These are phyloP conservation scores for Begonia fuchsioides DNA, from an alignment of 306 rosid species.

Conservation along the genomic window DNA sequence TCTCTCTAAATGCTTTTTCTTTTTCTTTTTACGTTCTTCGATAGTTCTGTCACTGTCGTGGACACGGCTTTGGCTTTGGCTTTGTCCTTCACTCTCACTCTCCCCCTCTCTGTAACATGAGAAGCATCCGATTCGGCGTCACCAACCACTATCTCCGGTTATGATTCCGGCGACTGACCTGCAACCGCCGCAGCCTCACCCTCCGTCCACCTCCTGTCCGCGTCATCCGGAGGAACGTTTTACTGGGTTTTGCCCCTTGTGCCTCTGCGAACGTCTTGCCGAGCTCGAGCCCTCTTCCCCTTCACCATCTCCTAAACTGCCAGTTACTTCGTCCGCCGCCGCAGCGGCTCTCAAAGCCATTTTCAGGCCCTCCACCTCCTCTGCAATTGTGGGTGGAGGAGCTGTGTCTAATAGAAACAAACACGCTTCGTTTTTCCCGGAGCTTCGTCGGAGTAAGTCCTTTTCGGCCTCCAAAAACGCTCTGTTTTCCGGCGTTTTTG, in stretches of 20 bases:
- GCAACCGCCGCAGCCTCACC: constrained; percentile 51
- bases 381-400: constrained; percentile 11
- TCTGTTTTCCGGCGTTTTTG: constrained; percentile 63
- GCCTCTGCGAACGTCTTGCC: constrained; percentile 98
- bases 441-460: constrained; percentile 91
- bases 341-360: constrained; percentile 93
- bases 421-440: constrained; percentile 57
- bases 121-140: constrained; percentile 27
- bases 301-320: constrained; percentile 41
- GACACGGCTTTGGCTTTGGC: background rate
- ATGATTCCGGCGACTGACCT: constrained; percentile 66
- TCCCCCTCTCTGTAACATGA: constrained; percentile 36
- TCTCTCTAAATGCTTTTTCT: background rate
- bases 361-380: constrained; percentile 39
- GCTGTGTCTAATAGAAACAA: constrained; percentile 7
- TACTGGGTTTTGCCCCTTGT: constrained; percentile 96
- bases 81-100: constrained; percentile 8
- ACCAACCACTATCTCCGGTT: constrained; percentile 24
- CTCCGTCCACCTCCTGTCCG: constrained; percentile 68
- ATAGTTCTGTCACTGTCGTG: background rate
- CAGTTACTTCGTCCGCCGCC: constrained; percentile 58
- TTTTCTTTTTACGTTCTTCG: constrained; percentile 3
- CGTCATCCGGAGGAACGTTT: constrained; percentile 78
- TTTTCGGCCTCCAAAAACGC: constrained; percentile 94
- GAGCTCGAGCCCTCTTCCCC: constrained; percentile 62